These are phyloP conservation scores for Zelopaecilomyces penicillatus DNA, from an alignment of 2,329 filamentous ascomycete species.

Conservation along the genomic window DNA sequence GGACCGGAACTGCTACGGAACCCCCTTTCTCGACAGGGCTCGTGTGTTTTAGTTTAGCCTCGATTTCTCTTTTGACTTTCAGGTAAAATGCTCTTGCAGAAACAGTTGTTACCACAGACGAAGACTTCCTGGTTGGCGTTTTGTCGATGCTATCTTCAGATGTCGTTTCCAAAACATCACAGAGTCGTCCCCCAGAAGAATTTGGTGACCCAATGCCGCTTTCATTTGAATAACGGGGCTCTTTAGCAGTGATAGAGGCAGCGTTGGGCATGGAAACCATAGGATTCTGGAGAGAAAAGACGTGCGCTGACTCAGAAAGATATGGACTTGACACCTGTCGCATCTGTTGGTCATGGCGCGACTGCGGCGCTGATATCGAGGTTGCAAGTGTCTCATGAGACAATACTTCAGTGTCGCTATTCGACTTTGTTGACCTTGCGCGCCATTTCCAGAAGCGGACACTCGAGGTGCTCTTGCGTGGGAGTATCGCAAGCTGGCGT, in stretches of 20 bases:
- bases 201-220: slow-evolving; percentile 5
- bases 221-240: slow-evolving; percentile 8
- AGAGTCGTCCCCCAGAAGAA: slow-evolving; percentile 1
- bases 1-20: neutral
- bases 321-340: slow-evolving; percentile 31
- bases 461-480: slow-evolving; percentile 24
- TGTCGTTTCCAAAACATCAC: neutral
- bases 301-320: slow-evolving; percentile 39
- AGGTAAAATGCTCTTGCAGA: slow-evolving; percentile 8
- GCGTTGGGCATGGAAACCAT: slow-evolving; percentile 1
- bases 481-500: slow-evolving; percentile 27
- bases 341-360: slow-evolving; percentile 4
- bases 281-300: slow-evolving; percentile 36
- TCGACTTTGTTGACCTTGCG: slow-evolving; percentile 27
- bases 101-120: neutral
- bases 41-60: slow-evolving; percentile 13
- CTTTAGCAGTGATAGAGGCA: neutral
- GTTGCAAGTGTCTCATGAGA: slow-evolving; percentile 17
- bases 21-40: neutral
- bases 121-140: neutral
- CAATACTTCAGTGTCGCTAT: slow-evolving; percentile 23
- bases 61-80: slow-evolving; percentile 17
- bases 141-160: slow-evolving; percentile 1
- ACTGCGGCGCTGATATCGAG: slow-evolving; percentile 8
- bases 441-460: slow-evolving; percentile 34